Evolutionary conservation across 768 basidiomycete species (phyloP).

Genomic region (Boletus insuetus): DNA sequence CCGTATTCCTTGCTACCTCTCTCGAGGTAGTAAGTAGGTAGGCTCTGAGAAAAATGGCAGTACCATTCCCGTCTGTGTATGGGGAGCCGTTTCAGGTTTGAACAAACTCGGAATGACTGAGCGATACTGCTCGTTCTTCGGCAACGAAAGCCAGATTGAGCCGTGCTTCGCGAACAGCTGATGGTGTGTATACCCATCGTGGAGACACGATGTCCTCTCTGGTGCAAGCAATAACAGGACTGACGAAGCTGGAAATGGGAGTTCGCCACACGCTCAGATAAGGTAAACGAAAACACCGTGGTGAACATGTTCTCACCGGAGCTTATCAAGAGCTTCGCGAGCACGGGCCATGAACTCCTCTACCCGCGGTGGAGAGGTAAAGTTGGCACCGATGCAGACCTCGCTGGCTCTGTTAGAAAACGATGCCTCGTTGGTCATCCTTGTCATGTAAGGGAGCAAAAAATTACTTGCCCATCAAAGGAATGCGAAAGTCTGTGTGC

Average conservation of each 20-base stretch:
- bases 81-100: slow-evolving; percentile 17
- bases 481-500: slow-evolving; percentile 8
- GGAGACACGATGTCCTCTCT: slow-evolving; percentile 9
- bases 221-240: slow-evolving; percentile 16
- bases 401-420: no score
- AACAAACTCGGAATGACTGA: slow-evolving; percentile 17
- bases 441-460: not conserved
- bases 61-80: slow-evolving; percentile 8
- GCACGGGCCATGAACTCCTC: slow-evolving; percentile 1
- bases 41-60: not conserved
- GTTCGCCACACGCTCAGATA: no score
- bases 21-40: slow-evolving; percentile 14
- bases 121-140: slow-evolving; percentile 13
- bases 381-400: not conserved
- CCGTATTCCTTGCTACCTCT: slow-evolving; percentile 8
- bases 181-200: slow-evolving; percentile 24
- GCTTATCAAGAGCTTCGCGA: slow-evolving; percentile 18
- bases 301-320: slow-evolving; percentile 8
- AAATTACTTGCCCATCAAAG: slow-evolving; percentile 10
- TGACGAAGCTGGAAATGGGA: slow-evolving; percentile 12
- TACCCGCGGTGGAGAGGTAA: slow-evolving; percentile 4
- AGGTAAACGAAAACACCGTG: no score
- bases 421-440: not conserved
- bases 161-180: slow-evolving; percentile 21
- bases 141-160: slow-evolving; percentile 16